Evolutionary conservation across 2,329 filamentous ascomycete genomes (phyloP), one percentile per base, ranked within the genome.

Genomic region (Colletotrichum trifolii): DNA sequence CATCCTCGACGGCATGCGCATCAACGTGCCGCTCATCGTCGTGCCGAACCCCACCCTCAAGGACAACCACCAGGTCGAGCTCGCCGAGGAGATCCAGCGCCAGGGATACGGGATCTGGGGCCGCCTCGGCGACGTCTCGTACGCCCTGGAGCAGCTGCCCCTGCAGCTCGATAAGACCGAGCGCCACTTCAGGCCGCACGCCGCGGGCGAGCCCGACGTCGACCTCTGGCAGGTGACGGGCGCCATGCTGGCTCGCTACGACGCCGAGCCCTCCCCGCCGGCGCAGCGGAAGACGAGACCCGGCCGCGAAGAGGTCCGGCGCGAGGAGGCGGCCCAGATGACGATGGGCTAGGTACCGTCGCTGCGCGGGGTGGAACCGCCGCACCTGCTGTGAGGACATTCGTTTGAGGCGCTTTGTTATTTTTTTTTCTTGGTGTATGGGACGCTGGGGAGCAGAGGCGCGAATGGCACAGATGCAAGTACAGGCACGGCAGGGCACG

Each of bases 41-140:
- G 94, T 99, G 2, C 92, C 95, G 2, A 99, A 99, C 75, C 85
- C 88, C 2, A 82, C 83, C 7, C 85, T 99, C 0, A 85, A 97
- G 71, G 89, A 96, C 73, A 95, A 99, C 72, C 96, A 99, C 74
- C 96, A 99, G 77, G 85, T 88, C 17, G 93, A 98, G 76, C 85
- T 99, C 59, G 95, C 95, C 1, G 83, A 89, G 54, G 89, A 92
- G 69, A 85, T 98, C 61, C 87, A 91, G 38, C 80, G 83, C 33
- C 87, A 93, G 69, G 90, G 91, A 33, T 97, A 96, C 77, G 88
- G 93, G 3, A 83, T 94, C n/a, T 68, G 63, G 66, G 63, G 63
- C 49, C 59, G 49, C 34, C 67, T 68, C 38, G 67, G 66, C 6
- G 47, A 69, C 53, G 43, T 69, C 50, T 45, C 53, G 15, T 67